Percentiles rank a stretch among this genome's conserved stretches.
phyloP scores from a whole-genome alignment of 768 basidiomycete genomes.

The Mycena latifolia region DNA sequence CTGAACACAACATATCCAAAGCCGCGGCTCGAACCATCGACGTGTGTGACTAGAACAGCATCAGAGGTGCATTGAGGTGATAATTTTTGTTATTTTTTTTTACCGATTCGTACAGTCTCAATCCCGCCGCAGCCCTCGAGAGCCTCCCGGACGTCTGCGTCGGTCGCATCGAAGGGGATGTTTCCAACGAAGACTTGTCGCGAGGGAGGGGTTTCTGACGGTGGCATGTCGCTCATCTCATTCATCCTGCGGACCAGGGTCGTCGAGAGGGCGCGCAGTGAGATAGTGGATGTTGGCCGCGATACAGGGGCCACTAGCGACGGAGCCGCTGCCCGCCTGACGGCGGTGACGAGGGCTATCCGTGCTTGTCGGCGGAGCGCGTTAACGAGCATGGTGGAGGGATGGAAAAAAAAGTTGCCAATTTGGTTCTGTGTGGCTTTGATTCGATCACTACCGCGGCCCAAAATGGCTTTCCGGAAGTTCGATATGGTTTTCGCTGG shows the following conservation, averaged over 20 bases:
- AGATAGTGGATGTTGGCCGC: background rate
- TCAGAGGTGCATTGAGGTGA: too few relatives aligned
- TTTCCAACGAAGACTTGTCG: conserved; percentile 31
- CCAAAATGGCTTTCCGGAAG: too few relatives aligned
- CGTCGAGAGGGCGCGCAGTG: conserved; percentile 37
- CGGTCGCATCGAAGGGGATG: conserved; percentile 27
- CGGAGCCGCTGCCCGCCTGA: conserved; percentile 5
- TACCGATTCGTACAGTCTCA: conserved; percentile 24
- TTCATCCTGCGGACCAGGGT: conserved; percentile 17
- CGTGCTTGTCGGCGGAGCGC: conserved; percentile 52
- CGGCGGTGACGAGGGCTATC: conserved; percentile 38
- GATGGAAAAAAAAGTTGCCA: conserved; percentile 15
- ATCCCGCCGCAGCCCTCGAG: conserved; percentile 9
- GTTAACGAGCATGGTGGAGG: conserved; percentile 51
- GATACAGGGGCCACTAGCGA: conserved; percentile 8
- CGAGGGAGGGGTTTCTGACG: conserved; percentile 23
- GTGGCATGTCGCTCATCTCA: background rate
- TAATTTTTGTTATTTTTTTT: too few relatives aligned
- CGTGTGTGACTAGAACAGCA: conserved; percentile 15
- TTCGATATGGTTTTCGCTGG: too few relatives aligned
- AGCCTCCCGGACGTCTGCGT: conserved; percentile 19
- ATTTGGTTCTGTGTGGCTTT: background rate
- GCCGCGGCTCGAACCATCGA: conserved; percentile 32
- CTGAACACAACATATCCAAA: conserved; percentile 29
- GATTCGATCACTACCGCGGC: background rate